Base-by-base conservation (phyloP, 768 basidiomycete genomes). In the Pulveroboletus frians region DNA sequence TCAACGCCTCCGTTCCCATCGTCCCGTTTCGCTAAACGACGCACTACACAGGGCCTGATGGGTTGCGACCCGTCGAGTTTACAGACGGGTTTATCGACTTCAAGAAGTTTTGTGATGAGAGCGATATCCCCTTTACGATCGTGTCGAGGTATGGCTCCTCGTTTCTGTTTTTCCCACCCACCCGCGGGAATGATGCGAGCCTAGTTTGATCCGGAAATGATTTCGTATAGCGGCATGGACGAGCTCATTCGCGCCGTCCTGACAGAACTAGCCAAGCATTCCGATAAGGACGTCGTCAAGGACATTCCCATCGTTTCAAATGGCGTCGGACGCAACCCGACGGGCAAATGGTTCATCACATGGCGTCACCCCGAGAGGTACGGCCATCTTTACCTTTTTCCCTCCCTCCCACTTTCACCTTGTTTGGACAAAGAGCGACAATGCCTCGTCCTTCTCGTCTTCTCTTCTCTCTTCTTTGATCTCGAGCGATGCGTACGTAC, bases 301-400 rank as follows among this genome's bases (percentile, higher is more conserved):
- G 75, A 81, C 31, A 94, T 98, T 46, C 82, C 89, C 51, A 88
- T 99, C 61, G 89, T 99, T 58, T 84, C 94, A n/a, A 99, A 99
- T 70, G 86, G 91, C 54, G 91, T 88, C 37, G 71, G 85, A 41
- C 72, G 79, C 20, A 80, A 84, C 50, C 84, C 80, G 3, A 77
- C 74, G 5, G 62, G 62, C 10, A 63, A 62, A 52, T 93, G 94
- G 86, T 76, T 79, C 47, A 89, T 97, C 64, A 76, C 84, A 62
- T 97, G 82, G 69, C 80, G 92, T 27, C 92, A 97, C 66, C 93
- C 93, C 1, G 78, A 88, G 14, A 89, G 86, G 90, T 87, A 60
- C 51, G 71, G 57, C 18, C 20, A 9, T 26, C 15, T 41, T 21
- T 34, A n/a, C 35, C 8, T 8, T 18, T 21, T 9, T 2, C 17